Percentiles rank a stretch among this genome's conserved stretches.
Evolutionary conservation across 345 rosid species (phyloP).

Genomic region (Geranium brycei): DNA sequence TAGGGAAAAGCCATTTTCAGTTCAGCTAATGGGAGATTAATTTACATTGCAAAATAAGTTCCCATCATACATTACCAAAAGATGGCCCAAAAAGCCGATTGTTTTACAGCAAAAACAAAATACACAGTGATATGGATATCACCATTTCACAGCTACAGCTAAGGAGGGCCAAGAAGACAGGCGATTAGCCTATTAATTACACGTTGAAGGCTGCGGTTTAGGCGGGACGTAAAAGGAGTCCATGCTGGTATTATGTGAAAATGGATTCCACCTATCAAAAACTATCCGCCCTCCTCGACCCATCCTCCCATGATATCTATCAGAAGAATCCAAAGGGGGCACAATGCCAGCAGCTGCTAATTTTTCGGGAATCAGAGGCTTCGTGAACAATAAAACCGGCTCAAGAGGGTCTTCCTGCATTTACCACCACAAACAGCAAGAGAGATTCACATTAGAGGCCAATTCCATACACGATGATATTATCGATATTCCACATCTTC

Average conservation of each 20-base stretch:
- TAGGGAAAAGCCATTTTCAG: too few species aligned
- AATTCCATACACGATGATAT: not conserved
- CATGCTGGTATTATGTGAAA: slow-evolving; percentile 48
- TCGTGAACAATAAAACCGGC: slow-evolving; percentile 78
- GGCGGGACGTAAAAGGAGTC: slow-evolving; percentile 55
- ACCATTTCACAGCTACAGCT: too few species aligned
- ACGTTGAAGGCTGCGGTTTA: slow-evolving; percentile 40
- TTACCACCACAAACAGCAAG: not conserved
- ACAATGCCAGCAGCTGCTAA: slow-evolving; percentile 71
- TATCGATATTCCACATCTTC: too few species aligned
- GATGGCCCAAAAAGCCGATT: too few species aligned
- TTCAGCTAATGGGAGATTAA: too few species aligned
- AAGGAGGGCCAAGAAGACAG: too few species aligned
- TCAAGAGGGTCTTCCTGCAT: slow-evolving; percentile 93
- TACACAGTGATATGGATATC: too few species aligned
- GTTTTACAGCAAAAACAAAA: too few species aligned
- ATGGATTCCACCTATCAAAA: slow-evolving; percentile 92
- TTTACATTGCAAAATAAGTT: too few species aligned
- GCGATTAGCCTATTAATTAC: slow-evolving; percentile 6
- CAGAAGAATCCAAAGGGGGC: slow-evolving; percentile 50
- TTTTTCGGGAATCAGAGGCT: slow-evolving; percentile 86
- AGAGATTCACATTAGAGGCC: not conserved
- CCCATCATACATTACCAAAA: too few species aligned
- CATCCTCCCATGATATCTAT: slow-evolving; percentile 71
- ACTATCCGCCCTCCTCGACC: slow-evolving; percentile 98